phyloP scores from a whole-genome alignment of 1,284 basidiomycete genomes.

The Leccinum griseonigrum region DNA sequence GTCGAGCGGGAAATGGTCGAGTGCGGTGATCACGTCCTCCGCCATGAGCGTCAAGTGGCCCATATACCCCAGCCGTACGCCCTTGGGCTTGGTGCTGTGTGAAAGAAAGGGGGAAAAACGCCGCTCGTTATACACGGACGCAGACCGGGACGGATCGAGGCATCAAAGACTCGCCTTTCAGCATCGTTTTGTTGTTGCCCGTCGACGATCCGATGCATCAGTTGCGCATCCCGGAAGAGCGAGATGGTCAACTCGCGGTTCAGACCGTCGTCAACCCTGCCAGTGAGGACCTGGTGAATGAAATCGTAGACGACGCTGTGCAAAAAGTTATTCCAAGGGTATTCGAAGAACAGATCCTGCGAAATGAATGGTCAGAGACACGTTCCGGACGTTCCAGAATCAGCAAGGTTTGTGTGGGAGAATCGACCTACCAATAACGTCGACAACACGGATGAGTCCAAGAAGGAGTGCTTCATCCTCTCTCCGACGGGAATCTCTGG shows the following conservation, averaged over 20 bases:
- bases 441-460: slow-evolving; percentile 69
- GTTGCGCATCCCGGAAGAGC: slow-evolving; percentile 74
- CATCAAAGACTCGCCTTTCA: slow-evolving; percentile 52
- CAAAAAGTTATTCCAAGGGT: slow-evolving; percentile 97
- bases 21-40: slow-evolving; percentile 82
- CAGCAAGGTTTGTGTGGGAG: background rate
- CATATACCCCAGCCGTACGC: slow-evolving; percentile 90
- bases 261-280: slow-evolving; percentile 70
- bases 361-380: background rate
- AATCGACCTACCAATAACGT: slow-evolving; percentile 63
- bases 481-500: slow-evolving; percentile 60
- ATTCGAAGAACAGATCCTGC: slow-evolving; percentile 92
- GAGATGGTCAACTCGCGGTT: slow-evolving; percentile 82
- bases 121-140: slow-evolving; percentile 11
- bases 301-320: slow-evolving; percentile 98
- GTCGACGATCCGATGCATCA: slow-evolving; percentile 83
- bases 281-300: slow-evolving; percentile 93
- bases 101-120: background rate
- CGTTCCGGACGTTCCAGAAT: background rate
- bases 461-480: slow-evolving; percentile 71
- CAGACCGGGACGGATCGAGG: slow-evolving; percentile 1
- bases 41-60: slow-evolving; percentile 94
- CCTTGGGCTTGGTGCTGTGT: slow-evolving; percentile 60
- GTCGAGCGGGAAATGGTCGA: slow-evolving; percentile 84
- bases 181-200: slow-evolving; percentile 78